Base-by-base conservation (phyloP, 345 rosid genomes). In the Gossypium bickii region DNA sequence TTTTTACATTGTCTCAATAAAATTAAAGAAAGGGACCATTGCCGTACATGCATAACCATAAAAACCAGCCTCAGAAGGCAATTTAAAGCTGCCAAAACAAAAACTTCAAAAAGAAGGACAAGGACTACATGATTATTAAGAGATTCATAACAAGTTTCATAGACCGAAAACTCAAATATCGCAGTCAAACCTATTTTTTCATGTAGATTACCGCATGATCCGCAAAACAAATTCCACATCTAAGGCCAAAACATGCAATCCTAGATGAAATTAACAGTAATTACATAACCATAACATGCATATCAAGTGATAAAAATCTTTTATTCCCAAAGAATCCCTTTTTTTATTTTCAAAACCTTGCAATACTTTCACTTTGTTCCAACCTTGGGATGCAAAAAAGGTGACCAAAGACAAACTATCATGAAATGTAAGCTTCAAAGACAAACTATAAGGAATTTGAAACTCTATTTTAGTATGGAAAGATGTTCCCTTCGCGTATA, bases 271-370 rank as follows among this genome's bases (percentile, higher is more conserved):
- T 48, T 67, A 68, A 24, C n/a, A 68, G 44, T 10, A 48, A 15
- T 68, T 24, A 48, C 72, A 24, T 15, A 53, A 9, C 34, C 67
- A 43, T 8, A 64, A 65, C 34, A 59, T 7, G 43, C n/a, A 73
- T 66, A 53, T 20, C 59, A 60, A 67, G 34, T 62, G 64, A 53
- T 49, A 49, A 55, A 25, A 71, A 15, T 22, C 72, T n/a, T 70
- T 8, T 67, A 29, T 75, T 27, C 73, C 49, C 49, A 70, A 24
- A 24, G 51, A 22, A 49, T 51, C 9, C 47, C 51, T 66, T 72
- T 25, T 25, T 55, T 57, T 20, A 43, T 44, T 15, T 29, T 43
- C n/a, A 8, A 52, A 34, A 17, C 16, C 55, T 57, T 71, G 20
- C 45, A 9, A 7, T 17, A n/a, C 27, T 67, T 74, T 67, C 59